phyloP scores from a whole-genome alignment of 345 rosid genomes.

The Combretum micranthum region DNA sequence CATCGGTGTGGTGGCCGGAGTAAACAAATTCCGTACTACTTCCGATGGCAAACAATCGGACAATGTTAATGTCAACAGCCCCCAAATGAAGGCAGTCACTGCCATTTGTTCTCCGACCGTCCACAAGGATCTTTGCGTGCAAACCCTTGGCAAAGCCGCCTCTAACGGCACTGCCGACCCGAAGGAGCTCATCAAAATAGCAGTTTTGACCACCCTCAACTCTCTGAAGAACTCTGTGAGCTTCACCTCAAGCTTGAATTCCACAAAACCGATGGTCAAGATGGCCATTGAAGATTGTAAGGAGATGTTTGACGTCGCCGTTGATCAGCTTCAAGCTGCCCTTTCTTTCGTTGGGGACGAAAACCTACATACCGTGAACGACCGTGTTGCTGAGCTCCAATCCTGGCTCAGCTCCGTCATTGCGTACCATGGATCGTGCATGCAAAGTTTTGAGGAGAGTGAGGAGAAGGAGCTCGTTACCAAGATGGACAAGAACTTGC shows the following conservation, averaged over 20 bases:
- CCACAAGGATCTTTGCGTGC: conserved; percentile 41
- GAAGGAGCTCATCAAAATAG: conserved; percentile 35
- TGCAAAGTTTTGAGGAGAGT: conserved; percentile 29
- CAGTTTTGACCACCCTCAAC: conserved; percentile 28
- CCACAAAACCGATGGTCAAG: conserved; percentile 7
- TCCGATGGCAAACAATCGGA: not conserved
- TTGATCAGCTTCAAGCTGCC: conserved; percentile 25
- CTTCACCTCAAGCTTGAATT: conserved; percentile 22
- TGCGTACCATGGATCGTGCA: conserved; percentile 48
- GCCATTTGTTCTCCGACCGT: conserved; percentile 36
- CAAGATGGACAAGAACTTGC: conserved; percentile 18
- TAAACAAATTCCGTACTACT: conserved; percentile 1
- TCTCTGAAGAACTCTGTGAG: conserved; percentile 30
- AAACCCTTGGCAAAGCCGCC: conserved; percentile 28
- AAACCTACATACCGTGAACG: conserved; percentile 7
- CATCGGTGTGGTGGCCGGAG: conserved; percentile 25
- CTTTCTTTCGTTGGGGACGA: conserved; percentile 16
- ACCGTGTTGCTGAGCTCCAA: conserved; percentile 18
- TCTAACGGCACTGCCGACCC: conserved; percentile 32
- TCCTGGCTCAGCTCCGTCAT: conserved; percentile 54
- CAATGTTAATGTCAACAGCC: conserved; percentile 12
- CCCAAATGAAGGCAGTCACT: conserved; percentile 29
- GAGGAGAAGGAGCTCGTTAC: conserved; percentile 14
- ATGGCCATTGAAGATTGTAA: conserved; percentile 37
- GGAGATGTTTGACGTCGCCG: conserved; percentile 22